phyloP scores from a whole-genome alignment of 139 green algal species.

The Chlorella sp. region DNA sequence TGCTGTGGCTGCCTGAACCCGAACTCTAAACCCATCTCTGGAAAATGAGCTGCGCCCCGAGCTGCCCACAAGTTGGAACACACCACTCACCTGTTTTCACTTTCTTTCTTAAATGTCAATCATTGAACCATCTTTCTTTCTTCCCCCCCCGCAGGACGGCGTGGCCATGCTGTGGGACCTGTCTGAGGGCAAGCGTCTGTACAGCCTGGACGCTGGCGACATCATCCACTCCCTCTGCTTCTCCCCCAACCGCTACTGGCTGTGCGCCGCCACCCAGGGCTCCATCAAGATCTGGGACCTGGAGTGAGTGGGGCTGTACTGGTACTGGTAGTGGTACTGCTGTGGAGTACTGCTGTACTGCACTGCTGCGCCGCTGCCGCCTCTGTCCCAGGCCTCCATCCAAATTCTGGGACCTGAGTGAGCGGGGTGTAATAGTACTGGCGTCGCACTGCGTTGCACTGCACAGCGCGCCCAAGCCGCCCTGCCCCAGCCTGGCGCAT shows the following conservation, averaged over 20 bases:
- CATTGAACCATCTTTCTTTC: no score
- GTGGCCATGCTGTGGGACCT: constrained; percentile 99
- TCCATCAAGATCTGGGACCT: constrained; percentile 73
- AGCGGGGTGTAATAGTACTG: constrained; percentile 66
- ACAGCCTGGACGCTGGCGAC: constrained; percentile 96
- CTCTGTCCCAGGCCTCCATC: constrained; percentile 54
- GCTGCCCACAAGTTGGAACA: no score
- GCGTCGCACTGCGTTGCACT: no score
- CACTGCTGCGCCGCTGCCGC: no score
- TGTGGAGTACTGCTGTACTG: neutral
- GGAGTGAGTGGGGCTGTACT: neutral
- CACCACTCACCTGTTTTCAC: no score
- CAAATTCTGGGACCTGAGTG: constrained; percentile 98
- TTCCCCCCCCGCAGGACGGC: constrained; percentile 70
- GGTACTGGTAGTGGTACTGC: neutral
- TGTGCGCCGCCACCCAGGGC: constrained; percentile 95
- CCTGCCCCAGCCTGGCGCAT: no score
- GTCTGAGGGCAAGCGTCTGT: constrained; percentile 98
- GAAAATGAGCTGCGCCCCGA: no score
- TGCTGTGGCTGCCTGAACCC: no score
- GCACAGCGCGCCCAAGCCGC: no score
- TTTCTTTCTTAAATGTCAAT: no score
- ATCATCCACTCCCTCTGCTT: constrained; percentile 99
- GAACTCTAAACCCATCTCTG: no score
- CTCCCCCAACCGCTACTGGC: constrained; percentile 99